These are phyloP conservation scores for Solanum hybrid DNA, from an alignment of 305 asterid genomes.

Conservation along the genomic window DNA sequence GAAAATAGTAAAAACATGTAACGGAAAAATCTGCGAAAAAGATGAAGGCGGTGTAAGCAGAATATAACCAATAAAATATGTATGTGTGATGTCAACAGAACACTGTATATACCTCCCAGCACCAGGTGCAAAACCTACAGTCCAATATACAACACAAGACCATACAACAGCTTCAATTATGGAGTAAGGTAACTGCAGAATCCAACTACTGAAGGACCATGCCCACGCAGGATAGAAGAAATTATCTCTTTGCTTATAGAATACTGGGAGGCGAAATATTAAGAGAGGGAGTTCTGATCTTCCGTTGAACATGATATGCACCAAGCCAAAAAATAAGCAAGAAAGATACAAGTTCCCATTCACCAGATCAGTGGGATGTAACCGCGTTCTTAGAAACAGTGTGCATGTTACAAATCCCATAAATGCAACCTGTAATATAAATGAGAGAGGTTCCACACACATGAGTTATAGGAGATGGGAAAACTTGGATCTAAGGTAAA, in stretches of 20 bases:
- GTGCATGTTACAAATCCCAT: conserved; percentile 69
- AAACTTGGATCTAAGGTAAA: neutral
- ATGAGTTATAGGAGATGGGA: neutral
- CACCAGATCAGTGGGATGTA: conserved; percentile 55
- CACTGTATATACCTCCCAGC: conserved; percentile 48
- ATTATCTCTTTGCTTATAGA: conserved; percentile 86
- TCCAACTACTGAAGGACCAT: conserved; percentile 66
- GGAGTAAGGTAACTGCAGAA: conserved; percentile 80
- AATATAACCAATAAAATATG: neutral
- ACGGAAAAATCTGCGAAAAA: conserved; percentile 54
- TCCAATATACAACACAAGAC: conserved; percentile 61
- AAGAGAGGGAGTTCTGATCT: conserved; percentile 70
- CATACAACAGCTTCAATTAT: conserved; percentile 65
- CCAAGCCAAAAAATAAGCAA: conserved; percentile 60
- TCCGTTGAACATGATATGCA: conserved; percentile 93
- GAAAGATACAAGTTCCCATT: conserved; percentile 61
- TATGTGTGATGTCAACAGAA: neutral
- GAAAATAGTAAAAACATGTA: conserved; percentile 50
- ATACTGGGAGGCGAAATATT: conserved; percentile 83
- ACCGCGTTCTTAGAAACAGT: conserved; percentile 63
- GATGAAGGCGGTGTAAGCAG: neutral
- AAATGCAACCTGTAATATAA: conserved; percentile 53
- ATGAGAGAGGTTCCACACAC: neutral
- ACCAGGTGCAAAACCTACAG: conserved; percentile 72
- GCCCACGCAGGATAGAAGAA: conserved; percentile 87